phyloP scores from a whole-genome alignment of 2,329 filamentous ascomycete species.

The Xylaria sp. region DNA sequence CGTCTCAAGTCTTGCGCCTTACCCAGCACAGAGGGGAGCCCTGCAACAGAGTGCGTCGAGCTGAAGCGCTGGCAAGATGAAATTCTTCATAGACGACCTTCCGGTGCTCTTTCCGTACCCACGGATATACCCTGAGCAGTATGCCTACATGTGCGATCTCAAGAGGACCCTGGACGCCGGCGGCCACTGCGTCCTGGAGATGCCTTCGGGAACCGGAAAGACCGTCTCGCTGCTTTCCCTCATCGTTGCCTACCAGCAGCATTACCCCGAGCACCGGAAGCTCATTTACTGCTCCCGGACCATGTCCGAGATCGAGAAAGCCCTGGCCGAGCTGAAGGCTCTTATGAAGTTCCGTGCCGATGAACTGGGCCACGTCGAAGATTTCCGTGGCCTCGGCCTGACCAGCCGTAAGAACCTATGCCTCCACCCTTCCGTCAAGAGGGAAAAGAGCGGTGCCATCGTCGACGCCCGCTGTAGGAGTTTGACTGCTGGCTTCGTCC shows the following conservation, averaged over 20 bases:
- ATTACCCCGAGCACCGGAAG: conserved; percentile 92
- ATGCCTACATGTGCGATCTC: conserved; percentile 86
- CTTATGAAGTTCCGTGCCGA: conserved; percentile 95
- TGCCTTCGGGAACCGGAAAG: conserved; percentile 98
- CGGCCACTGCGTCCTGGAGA: conserved; percentile 96
- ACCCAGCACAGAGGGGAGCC: not conserved
- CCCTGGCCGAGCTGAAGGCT: conserved; percentile 87
- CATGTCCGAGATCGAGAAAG: conserved; percentile 99
- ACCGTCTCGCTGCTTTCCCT: conserved; percentile 94
- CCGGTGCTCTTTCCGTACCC: conserved; percentile 57
- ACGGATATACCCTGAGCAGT: conserved; percentile 69
- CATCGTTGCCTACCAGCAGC: conserved; percentile 96
- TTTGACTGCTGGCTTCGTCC: conserved; percentile 94
- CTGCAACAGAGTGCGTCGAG: not conserved
- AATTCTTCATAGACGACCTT: conserved; percentile 77
- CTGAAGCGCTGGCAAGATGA: conserved; percentile 63
- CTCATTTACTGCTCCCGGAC: conserved; percentile 99
- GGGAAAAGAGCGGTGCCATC: conserved; percentile 92
- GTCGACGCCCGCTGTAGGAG: conserved; percentile 97
- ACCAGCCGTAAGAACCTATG: conserved; percentile 98
- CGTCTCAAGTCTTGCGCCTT: not conserved
- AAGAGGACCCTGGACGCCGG: conserved; percentile 91
- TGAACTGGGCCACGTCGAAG: conserved; percentile 89
- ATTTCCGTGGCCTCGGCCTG: conserved; percentile 90
- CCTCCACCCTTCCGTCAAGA: conserved; percentile 93